Conservation (phyloP, 2,329 filamentous ascomycete genomes). For the Cladosporium velox region DNA sequence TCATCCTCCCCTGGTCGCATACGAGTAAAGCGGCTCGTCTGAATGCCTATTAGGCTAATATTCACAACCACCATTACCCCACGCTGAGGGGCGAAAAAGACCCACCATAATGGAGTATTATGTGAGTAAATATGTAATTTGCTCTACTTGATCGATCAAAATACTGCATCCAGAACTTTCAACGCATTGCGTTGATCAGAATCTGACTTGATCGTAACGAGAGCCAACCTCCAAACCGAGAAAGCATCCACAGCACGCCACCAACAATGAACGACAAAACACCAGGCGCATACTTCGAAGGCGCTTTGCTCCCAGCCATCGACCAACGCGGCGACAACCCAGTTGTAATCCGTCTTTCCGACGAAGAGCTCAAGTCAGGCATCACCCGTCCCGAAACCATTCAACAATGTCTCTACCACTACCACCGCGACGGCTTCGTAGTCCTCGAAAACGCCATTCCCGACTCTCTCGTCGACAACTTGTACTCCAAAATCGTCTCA, state of each 20-base stretch:
- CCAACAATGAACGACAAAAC: background rate
- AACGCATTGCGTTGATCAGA: background rate
- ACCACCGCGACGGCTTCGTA: constrained; percentile 38
- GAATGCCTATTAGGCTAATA: background rate
- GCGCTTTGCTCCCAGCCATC: constrained; percentile 18
- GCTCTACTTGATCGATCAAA: background rate
- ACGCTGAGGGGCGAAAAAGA: background rate
- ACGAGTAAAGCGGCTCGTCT: background rate
- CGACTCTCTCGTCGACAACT: constrained; percentile 23
- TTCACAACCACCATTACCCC: background rate
- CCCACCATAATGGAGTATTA: background rate
- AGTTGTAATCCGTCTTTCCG: constrained; percentile 21
- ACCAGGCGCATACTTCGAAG: constrained; percentile 15
- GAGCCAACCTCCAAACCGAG: background rate
- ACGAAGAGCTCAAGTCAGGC: constrained; percentile 21
- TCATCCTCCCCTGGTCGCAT: background rate
- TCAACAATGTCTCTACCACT: constrained; percentile 22
- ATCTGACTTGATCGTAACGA: background rate
- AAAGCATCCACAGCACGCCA: background rate
- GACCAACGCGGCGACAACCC: constrained; percentile 22
- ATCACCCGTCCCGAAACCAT: constrained; percentile 19
- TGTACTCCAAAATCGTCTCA: constrained; percentile 26
- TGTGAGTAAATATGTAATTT: background rate
- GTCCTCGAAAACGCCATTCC: constrained; percentile 37
- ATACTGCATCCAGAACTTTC: background rate